Evolutionary conservation across 73 alveolate genomes (phyloP).

Genomic region (Paramecium tetraurelia): DNA sequence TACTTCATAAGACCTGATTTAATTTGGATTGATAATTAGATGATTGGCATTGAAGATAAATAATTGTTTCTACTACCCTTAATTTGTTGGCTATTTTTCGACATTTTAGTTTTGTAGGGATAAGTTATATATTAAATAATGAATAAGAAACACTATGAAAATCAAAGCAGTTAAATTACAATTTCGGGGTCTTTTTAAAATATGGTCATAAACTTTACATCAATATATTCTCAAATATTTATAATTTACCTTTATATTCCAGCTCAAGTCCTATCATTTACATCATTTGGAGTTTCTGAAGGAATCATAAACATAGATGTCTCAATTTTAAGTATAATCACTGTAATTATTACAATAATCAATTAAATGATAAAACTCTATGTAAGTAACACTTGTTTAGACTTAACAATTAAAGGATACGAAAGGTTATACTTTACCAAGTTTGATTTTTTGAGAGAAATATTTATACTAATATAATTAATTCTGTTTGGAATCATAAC

Average conservation of each 20-base stretch:
- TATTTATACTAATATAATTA: background rate
- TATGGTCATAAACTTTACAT: background rate
- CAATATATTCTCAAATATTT: conserved; percentile 5
- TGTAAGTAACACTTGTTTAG: background rate
- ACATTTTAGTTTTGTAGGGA: background rate
- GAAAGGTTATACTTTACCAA: background rate
- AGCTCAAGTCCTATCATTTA: background rate
- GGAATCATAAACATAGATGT: background rate
- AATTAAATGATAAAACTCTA: background rate
- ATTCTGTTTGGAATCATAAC: background rate
- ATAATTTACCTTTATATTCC: background rate
- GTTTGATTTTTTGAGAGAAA: background rate
- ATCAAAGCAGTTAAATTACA: background rate
- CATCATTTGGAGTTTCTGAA: background rate
- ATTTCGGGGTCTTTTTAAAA: background rate
- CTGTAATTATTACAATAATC: background rate
- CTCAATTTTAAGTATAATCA: background rate
- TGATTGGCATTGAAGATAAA: background rate
- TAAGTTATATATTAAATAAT: background rate
- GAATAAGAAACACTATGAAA: background rate
- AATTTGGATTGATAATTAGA: background rate
- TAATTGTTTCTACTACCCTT: background rate
- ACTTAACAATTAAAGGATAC: background rate
- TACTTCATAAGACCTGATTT: background rate
- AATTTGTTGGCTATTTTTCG: background rate